A percentile compares a stretch with the other conserved stretches of the same genome.
Evolutionary conservation across 805 yeast genomes (phyloP).

Genomic region (Wickerhamiella spandovensis): DNA sequence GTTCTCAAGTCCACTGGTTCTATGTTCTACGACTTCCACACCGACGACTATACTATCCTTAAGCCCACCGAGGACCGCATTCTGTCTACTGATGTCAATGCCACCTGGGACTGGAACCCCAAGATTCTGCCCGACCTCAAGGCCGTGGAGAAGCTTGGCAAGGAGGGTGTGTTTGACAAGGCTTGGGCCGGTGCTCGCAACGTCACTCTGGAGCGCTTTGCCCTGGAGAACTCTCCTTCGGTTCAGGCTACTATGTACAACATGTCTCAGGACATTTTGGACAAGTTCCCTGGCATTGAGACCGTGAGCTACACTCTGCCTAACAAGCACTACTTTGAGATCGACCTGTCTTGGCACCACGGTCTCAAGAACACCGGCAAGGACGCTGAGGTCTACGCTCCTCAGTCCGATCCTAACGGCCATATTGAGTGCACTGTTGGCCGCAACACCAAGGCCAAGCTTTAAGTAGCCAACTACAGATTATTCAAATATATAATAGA

Average conservation of each 20-base stretch:
- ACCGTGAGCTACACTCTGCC: conserved; percentile 69
- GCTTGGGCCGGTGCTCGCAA: conserved; percentile 50
- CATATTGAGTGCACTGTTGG: conserved; percentile 78
- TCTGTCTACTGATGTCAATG: conserved; percentile 73
- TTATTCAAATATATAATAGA: no score
- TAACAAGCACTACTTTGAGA: conserved; percentile 80
- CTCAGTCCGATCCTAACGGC: conserved; percentile 84
- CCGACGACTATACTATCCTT: conserved; percentile 81
- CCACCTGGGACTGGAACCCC: conserved; percentile 53
- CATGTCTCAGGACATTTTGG: conserved; percentile 67
- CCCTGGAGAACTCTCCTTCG: conserved; percentile 78
- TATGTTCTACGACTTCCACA: conserved; percentile 77
- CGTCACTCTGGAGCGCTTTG: conserved; percentile 64
- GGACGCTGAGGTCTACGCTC: conserved; percentile 75
- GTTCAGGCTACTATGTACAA: conserved; percentile 96
- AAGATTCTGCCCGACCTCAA: conserved; percentile 25
- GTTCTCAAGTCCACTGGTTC: conserved; percentile 86
- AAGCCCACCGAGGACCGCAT: conserved; percentile 74
- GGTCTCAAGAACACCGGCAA: conserved; percentile 48
- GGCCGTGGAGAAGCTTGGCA: conserved; percentile 16
- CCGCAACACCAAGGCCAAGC: conserved; percentile 26
- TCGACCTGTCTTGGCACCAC: conserved; percentile 68
- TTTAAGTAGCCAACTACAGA: no score
- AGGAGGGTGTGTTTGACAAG: conserved; percentile 45
- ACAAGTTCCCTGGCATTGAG: conserved; percentile 39